Percentiles rank a stretch among this genome's conserved stretches.
phyloP scores from a whole-genome alignment of 768 basidiomycete genomes.

The Boletus eberwhitei region DNA sequence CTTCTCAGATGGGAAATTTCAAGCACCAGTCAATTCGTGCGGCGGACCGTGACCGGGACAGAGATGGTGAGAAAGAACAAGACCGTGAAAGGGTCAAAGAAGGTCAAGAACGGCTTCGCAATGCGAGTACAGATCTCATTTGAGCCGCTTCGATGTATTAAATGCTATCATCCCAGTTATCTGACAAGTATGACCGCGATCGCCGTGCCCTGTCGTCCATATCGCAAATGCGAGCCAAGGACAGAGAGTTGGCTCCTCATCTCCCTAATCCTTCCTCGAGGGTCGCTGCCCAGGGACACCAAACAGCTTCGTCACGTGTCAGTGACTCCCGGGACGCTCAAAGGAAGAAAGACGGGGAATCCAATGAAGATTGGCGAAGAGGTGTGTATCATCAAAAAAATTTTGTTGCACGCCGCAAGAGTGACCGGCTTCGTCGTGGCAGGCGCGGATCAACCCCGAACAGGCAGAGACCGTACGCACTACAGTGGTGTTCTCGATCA shows the following conservation, averaged over 20 bases:
- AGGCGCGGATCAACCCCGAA: constrained; percentile 50
- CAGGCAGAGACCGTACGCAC: constrained; percentile 57
- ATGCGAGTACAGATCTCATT: constrained; percentile 39
- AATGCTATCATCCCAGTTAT: constrained; percentile 49
- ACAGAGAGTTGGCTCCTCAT: constrained; percentile 66
- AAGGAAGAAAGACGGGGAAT: constrained; percentile 71
- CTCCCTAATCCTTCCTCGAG: constrained; percentile 43
- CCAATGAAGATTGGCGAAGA: constrained; percentile 82
- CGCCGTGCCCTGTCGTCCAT: constrained; percentile 56
- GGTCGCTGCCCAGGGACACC: constrained; percentile 33
- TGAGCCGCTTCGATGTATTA: neutral
- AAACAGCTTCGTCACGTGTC: constrained; percentile 44
- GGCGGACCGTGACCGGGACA: constrained; percentile 54
- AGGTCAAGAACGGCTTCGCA: constrained; percentile 74
- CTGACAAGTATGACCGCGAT: constrained; percentile 85
- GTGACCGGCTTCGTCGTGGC: neutral
- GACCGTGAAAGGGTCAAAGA: constrained; percentile 69
- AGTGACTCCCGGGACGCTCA: constrained; percentile 55
- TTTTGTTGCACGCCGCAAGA: neutral
- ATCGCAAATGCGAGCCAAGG: constrained; percentile 54
- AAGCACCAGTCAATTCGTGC: constrained; percentile 81
- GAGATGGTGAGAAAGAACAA: constrained; percentile 44
- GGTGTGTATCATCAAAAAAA: constrained; percentile 42
- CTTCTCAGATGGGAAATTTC: constrained; percentile 92
- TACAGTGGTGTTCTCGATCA: neutral